These are phyloP conservation scores for Pholiota microspora DNA, from an alignment of 768 basidiomycete genomes.

Conservation along the genomic window DNA sequence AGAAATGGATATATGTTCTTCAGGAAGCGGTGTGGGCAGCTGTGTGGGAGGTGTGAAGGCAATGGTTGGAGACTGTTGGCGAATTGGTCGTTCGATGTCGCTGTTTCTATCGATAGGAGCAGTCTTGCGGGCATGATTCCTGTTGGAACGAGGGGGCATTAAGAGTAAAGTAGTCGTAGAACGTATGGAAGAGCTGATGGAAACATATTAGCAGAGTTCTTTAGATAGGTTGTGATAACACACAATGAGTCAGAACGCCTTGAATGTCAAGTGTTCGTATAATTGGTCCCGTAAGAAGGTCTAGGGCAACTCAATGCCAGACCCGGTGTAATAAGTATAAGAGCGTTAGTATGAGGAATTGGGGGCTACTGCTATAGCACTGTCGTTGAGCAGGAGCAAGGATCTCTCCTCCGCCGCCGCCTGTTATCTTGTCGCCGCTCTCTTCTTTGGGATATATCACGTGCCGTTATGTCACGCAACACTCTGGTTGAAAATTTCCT, in stretches of 20 bases:
- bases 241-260: conserved; percentile 8
- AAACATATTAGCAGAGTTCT: background rate
- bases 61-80: background rate
- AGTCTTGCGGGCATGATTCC: conserved; percentile 9
- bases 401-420: background rate
- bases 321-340: background rate
- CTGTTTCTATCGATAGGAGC: conserved; percentile 5
- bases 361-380: conserved; percentile 8
- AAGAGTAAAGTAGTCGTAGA: background rate
- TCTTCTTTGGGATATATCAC: conserved; percentile 5
- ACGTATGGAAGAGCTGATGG: background rate
- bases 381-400: conserved; percentile 15
- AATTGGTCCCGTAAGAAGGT: background rate
- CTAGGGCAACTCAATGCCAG: conserved; percentile 20
- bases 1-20: conserved; percentile 6
- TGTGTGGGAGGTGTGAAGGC: conserved; percentile 22
- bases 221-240: conserved; percentile 3
- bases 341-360: background rate
- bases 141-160: conserved; percentile 10
- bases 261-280: conserved; percentile 2
- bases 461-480: background rate
- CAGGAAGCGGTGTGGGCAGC: conserved; percentile 28
- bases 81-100: background rate
- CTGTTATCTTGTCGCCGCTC: conserved; percentile 12
- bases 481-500: background rate